A percentile compares a stretch with the other conserved stretches of the same genome.
These are phyloP conservation scores for Saccharomycopsis oosterbeekiorum DNA, from an alignment of 805 yeast species.

Conservation along the genomic window DNA sequence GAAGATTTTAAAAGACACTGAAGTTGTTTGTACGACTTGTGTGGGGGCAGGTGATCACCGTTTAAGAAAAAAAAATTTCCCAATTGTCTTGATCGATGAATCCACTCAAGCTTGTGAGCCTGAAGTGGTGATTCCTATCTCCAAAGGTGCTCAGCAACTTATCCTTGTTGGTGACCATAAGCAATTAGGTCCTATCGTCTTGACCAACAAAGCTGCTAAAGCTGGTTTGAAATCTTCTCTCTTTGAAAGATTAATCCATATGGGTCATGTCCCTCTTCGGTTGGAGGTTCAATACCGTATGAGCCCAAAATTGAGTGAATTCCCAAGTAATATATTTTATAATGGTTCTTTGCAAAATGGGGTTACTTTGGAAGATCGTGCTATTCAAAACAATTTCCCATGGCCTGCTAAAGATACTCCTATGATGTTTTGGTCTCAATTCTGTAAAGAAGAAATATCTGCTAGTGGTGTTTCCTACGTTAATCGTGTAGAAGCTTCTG, in stretches of 20 bases:
- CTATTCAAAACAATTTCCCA: slow-evolving; percentile 54
- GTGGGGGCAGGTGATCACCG: slow-evolving; percentile 82
- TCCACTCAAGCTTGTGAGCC: slow-evolving; percentile 93
- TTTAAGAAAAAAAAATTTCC: slow-evolving; percentile 44
- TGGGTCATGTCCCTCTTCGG: slow-evolving; percentile 79
- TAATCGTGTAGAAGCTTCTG: slow-evolving; percentile 84
- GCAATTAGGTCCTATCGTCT: slow-evolving; percentile 86
- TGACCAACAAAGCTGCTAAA: slow-evolving; percentile 69
- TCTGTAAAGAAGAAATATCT: slow-evolving; percentile 83
- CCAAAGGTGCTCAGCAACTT: slow-evolving; percentile 82
- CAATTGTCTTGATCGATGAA: slow-evolving; percentile 83
- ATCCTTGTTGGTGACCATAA: slow-evolving; percentile 92
- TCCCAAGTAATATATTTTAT: slow-evolving; percentile 84
- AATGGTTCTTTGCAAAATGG: slow-evolving; percentile 91
- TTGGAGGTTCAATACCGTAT: slow-evolving; percentile 90
- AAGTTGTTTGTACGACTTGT: slow-evolving; percentile 85
- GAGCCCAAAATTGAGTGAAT: slow-evolving; percentile 83
- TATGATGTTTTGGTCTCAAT: slow-evolving; percentile 94
- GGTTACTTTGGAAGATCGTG: slow-evolving; percentile 67
- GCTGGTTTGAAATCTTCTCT: slow-evolving; percentile 83
- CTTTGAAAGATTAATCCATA: slow-evolving; percentile 72
- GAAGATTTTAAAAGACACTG: slow-evolving; percentile 43
- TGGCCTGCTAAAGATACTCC: slow-evolving; percentile 83
- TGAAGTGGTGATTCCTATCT: slow-evolving; percentile 80
- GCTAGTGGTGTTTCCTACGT: slow-evolving; percentile 72